A percentile compares a stretch with the other conserved stretches of the same genome.
phyloP scores from a whole-genome alignment of 202 grass and related monocot genomes.

The Zizania palustris region DNA sequence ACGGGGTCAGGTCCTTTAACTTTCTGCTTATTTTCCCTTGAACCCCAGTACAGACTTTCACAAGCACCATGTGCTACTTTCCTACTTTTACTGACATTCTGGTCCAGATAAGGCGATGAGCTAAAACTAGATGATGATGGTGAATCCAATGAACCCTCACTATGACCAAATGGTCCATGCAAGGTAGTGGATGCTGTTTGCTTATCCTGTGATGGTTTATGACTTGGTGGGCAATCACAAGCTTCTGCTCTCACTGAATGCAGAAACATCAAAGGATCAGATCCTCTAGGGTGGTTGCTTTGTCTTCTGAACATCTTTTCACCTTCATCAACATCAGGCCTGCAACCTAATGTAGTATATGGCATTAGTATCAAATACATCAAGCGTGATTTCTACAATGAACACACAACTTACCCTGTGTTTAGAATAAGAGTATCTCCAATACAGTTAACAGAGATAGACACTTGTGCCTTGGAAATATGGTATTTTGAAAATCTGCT shows the following conservation, averaged over 20 bases:
- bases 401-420: conserved; percentile 66
- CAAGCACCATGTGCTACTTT: conserved; percentile 53
- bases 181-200: conserved; percentile 67
- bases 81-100: conserved; percentile 51
- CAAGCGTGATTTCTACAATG: conserved; percentile 21
- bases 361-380: conserved; percentile 25
- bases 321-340: conserved; percentile 96
- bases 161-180: conserved; percentile 57
- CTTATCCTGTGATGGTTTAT: conserved; percentile 64
- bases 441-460: conserved; percentile 91
- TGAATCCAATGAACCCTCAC: conserved; percentile 58
- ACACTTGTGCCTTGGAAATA: conserved; percentile 95
- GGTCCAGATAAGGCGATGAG: conserved; percentile 54
- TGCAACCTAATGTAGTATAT: conserved; percentile 37
- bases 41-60: conserved; percentile 58
- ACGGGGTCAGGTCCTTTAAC: conserved; percentile 60
- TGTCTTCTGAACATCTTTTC: conserved; percentile 95
- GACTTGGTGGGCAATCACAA: conserved; percentile 92
- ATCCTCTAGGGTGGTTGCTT: conserved; percentile 72
- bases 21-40: conserved; percentile 62
- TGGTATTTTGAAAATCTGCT: conserved; percentile 97
- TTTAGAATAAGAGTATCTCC: conserved; percentile 92
- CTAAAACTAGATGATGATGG: conserved; percentile 46
- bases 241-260: conserved; percentile 96
- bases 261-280: conserved; percentile 91